Conservation (phyloP, 2,329 filamentous ascomycete genomes). For the Monosporascus sp. region DNA sequence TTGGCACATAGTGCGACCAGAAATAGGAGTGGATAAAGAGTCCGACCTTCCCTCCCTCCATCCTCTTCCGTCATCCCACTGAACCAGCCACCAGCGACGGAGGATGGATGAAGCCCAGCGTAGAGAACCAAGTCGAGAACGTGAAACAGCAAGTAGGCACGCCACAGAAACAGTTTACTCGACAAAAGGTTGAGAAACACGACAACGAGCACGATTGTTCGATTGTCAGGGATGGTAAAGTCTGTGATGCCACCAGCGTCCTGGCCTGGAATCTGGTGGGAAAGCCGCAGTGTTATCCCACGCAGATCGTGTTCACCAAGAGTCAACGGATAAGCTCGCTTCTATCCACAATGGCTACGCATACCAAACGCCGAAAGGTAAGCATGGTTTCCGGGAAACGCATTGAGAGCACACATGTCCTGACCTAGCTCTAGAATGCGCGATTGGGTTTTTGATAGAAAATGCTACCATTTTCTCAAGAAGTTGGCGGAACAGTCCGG, state of each 20-base stretch:
- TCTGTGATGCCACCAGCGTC: neutral
- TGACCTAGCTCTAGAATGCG: neutral
- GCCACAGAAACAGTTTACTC: slow-evolving; percentile 19
- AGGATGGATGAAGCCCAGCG: slow-evolving; percentile 48
- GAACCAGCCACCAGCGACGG: slow-evolving; percentile 24
- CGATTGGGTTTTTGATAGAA: neutral
- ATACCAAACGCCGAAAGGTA: neutral
- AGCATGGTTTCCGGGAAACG: neutral
- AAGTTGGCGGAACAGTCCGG: neutral
- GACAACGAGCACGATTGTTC: neutral
- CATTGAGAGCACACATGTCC: neutral
- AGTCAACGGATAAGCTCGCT: neutral
- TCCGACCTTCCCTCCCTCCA: neutral
- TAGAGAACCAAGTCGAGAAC: slow-evolving; percentile 37
- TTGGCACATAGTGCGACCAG: slow-evolving; percentile 38
- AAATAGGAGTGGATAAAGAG: slow-evolving; percentile 22
- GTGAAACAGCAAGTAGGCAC: slow-evolving; percentile 38
- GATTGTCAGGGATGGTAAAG: neutral
- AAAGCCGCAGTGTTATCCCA: neutral
- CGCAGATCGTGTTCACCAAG: neutral
- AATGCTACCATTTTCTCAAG: neutral
- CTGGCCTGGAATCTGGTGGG: neutral
- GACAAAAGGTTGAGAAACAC: neutral
- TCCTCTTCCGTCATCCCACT: neutral
- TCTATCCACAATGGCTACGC: neutral